phyloP scores from a whole-genome alignment of 2,329 filamentous ascomycete genomes.

The Fusarium tjaetaba region DNA sequence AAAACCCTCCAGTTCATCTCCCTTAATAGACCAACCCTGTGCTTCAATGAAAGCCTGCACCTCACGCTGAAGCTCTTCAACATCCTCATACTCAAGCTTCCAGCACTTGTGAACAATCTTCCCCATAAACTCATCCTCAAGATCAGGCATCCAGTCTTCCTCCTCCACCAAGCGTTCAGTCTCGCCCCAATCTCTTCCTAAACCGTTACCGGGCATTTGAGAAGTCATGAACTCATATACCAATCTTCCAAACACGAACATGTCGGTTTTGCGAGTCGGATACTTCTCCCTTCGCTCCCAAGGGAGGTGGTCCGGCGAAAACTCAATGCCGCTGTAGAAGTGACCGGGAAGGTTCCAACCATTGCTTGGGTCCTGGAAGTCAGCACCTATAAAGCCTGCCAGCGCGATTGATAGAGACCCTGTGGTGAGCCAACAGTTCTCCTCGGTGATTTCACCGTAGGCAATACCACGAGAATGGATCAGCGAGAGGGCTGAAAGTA shows the following conservation, averaged over 20 bases:
- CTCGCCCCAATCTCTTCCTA: too few species aligned
- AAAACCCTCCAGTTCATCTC: not conserved
- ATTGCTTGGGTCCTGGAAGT: not conserved
- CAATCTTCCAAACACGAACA: not conserved
- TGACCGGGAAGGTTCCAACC: too few species aligned
- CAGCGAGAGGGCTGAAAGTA: not conserved
- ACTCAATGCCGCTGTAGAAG: too few species aligned
- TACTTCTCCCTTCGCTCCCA: too few species aligned
- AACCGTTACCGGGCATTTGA: rapidly evolving
- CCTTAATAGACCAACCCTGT: not conserved
- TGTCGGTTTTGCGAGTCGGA: not conserved
- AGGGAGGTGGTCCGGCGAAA: too few species aligned
- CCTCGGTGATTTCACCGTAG: not conserved
- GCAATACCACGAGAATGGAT: not conserved
- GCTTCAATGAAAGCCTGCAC: not conserved
- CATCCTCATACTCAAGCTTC: not conserved
- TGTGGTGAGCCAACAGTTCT: not conserved
- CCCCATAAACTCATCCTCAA: not conserved
- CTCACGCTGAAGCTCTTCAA: not conserved
- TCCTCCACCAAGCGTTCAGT: too few species aligned
- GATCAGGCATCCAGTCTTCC: not conserved
- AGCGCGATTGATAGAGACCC: not conserved
- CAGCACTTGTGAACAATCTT: not conserved
- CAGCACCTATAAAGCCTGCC: not conserved
- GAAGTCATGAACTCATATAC: not conserved